Conservation (phyloP, 2,329 filamentous ascomycete genomes). For the Pyricularia pennisetigena region DNA sequence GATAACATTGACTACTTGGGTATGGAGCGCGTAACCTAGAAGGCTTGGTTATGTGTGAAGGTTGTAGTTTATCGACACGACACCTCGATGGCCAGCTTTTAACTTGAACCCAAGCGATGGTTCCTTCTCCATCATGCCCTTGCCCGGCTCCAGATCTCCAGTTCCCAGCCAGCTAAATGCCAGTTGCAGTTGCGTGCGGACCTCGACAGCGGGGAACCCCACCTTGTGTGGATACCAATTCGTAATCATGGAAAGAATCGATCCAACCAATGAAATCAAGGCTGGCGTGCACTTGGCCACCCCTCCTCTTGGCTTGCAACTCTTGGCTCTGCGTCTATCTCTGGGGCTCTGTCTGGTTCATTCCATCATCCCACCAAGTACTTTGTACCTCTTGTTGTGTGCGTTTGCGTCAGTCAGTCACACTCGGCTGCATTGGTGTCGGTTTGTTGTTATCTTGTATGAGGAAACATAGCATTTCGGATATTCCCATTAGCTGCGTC, state of each 20-base stretch:
- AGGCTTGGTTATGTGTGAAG: neutral
- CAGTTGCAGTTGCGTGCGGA: neutral
- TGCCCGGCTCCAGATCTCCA: neutral
- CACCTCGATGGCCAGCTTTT: neutral
- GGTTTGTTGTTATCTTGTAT: neutral
- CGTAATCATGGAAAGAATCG: neutral
- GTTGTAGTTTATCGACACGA: neutral
- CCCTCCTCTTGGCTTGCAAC: neutral
- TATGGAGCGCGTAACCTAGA: neutral
- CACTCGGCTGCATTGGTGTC: neutral
- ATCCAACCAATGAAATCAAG: neutral
- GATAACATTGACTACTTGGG: neutral
- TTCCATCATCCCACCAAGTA: neutral
- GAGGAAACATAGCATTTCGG: neutral
- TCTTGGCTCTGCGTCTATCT: neutral
- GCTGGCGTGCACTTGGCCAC: neutral
- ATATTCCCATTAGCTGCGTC: neutral
- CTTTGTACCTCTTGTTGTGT: neutral
- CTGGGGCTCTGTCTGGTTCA: neutral
- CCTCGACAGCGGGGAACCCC: neutral
- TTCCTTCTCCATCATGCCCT: neutral
- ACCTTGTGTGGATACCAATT: neutral
- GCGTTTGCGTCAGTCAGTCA: neutral
- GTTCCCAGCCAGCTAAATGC: neutral
- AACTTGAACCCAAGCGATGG: neutral